Evolutionary conservation across 2,329 filamentous ascomycete genomes (phyloP), one percentile per base, ranked within the genome.

Genomic region (Ascochyta lentis): DNA sequence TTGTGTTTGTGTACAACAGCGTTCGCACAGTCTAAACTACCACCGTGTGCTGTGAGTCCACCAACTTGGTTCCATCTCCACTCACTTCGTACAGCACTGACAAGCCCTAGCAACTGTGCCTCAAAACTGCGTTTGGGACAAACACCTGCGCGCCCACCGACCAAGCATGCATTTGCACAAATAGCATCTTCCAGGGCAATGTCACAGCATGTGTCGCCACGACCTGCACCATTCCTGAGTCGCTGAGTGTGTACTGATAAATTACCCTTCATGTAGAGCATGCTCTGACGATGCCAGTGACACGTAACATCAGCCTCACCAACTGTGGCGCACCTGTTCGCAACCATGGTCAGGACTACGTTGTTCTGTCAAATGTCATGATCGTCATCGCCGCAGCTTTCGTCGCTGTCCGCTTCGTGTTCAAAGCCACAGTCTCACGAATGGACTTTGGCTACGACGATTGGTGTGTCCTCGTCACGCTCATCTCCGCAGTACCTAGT

Each of bases 291-390:
- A 8, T 16, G 5, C 27, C 27, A 78, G 76, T 68, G 13, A 77
- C 75, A 4, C 77, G 79, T 58, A 79, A 80, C 57, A 67, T 74
- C 53, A 79, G 78, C 1, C 59, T 67, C 13, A 72, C 74, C 12
- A 68, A 65, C 23, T 81, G 79, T 49, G 70, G 70, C 16, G 71
- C 68, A 12, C 76, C 77, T 1, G 54, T 77, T 19, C 71, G 77
- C n/a, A 67, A 79, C 53, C 70, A 69, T 37, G 72, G 70, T 7
- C 63, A 64, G 6, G 37, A 66, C 6, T 74, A 78, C 35, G 72
- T 70, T 3, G 60, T 67, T 16, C 43, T 75, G 2, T 76, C 72
- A 13, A 66, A 77, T 15, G 63, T 59, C 6, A 74, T 77, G 41
- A 68, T 71, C 3, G 60, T 67, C 8, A 45, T 79, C 5, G 73